Evolutionary conservation across 257 asterid species (phyloP).

Genomic region (Anisodus tanguticus): DNA sequence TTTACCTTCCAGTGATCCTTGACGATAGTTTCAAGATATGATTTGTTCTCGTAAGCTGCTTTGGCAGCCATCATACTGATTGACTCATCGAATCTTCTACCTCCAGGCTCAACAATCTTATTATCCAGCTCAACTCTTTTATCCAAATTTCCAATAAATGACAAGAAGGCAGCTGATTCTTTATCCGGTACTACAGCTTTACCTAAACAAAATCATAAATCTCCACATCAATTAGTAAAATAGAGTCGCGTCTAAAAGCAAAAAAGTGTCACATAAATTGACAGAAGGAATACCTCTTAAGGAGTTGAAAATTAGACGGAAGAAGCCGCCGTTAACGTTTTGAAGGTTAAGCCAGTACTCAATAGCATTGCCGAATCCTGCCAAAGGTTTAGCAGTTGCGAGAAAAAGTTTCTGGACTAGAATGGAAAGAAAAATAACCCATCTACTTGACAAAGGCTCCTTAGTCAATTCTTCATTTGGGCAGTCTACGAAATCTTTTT

Average conservation of each 20-base stretch:
- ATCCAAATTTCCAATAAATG: constrained; percentile 57
- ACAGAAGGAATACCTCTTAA: too few species aligned
- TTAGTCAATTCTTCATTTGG: background rate
- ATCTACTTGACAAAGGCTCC: constrained; percentile 32
- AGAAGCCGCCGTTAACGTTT: background rate
- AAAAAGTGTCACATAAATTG: too few species aligned
- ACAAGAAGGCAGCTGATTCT: constrained; percentile 40
- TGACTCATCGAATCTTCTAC: constrained; percentile 45
- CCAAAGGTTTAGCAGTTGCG: constrained; percentile 44
- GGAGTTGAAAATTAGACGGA: too few species aligned
- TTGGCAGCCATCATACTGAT: constrained; percentile 68
- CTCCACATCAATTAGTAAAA: background rate
- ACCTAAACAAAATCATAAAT: constrained; percentile 37
- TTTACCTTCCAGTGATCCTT: constrained; percentile 66
- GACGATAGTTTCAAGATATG: constrained; percentile 44
- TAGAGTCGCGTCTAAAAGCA: too few species aligned
- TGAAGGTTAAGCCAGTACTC: constrained; percentile 72
- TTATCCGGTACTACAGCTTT: constrained; percentile 45
- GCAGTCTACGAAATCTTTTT: constrained; percentile 28
- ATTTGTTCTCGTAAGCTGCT: constrained; percentile 64
- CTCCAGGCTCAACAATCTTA: constrained; percentile 45
- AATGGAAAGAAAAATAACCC: constrained; percentile 33
- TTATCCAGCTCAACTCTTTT: constrained; percentile 48
- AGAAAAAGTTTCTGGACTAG: constrained; percentile 29
- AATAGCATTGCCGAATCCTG: constrained; percentile 43